Evolutionary conservation across 495 filamentous ascomycete genomes (phyloP).

Genomic region (Lindgomyces ingoldianus): DNA sequence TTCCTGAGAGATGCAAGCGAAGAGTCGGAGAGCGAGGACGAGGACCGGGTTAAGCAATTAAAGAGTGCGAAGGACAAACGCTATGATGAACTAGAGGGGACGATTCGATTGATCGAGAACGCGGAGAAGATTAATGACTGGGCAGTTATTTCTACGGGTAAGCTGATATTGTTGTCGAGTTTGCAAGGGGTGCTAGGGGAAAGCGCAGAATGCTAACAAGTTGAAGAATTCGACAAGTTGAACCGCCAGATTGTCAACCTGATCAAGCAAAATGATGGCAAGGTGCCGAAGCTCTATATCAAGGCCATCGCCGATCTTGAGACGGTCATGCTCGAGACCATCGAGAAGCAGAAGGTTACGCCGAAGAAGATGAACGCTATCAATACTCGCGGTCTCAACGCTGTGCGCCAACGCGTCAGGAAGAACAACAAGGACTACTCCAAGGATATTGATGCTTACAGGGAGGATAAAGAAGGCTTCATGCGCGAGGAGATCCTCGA

Average conservation of each 20-base stretch:
- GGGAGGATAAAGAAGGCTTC: slow-evolving; percentile 78
- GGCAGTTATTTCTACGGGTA: slow-evolving; percentile 86
- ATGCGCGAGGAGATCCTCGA: slow-evolving; percentile 84
- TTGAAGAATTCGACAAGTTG: slow-evolving; percentile 90
- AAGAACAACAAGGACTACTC: slow-evolving; percentile 97
- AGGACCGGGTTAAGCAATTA: slow-evolving; percentile 76
- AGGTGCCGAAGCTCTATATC: slow-evolving; percentile 85
- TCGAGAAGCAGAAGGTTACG: slow-evolving; percentile 90
- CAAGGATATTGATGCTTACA: slow-evolving; percentile 82
- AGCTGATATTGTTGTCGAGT: slow-evolving; percentile 39
- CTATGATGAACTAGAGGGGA: slow-evolving; percentile 87
- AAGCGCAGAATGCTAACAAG: slow-evolving; percentile 15
- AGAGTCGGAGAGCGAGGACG: slow-evolving; percentile 68
- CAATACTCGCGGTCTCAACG: slow-evolving; percentile 89
- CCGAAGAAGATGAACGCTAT: slow-evolving; percentile 99
- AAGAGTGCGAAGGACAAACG: slow-evolving; percentile 99
- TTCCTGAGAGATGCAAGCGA: slow-evolving; percentile 77
- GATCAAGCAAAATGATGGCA: slow-evolving; percentile 62
- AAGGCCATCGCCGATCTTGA: slow-evolving; percentile 92
- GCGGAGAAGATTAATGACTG: slow-evolving; percentile 96
- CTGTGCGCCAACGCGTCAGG: slow-evolving; percentile 94
- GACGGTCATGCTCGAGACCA: slow-evolving; percentile 90
- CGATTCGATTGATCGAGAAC: slow-evolving; percentile 88
- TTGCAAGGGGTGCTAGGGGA: background rate
- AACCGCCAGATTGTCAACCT: slow-evolving; percentile 86